Percentiles rank a stretch among this genome's conserved stretches.
Evolutionary conservation across 1,284 basidiomycete genomes (phyloP).

Genomic region (Leccinum insolens): DNA sequence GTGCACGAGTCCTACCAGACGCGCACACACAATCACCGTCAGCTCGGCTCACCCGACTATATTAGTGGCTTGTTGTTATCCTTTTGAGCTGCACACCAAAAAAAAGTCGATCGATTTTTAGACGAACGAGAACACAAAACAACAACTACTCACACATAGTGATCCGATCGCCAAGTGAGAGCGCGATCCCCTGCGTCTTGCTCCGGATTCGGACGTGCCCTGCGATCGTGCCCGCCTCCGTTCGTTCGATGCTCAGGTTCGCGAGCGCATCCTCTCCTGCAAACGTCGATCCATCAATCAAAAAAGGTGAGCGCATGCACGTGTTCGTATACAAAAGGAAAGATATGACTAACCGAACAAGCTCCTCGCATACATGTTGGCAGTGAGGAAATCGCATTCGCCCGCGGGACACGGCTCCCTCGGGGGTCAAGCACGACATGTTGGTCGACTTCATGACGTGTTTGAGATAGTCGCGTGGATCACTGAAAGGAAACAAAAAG

Average conservation of each 20-base stretch:
- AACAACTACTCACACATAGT: constrained; percentile 67
- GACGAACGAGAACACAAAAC: not conserved
- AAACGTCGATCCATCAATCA: not conserved
- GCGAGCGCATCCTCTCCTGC: constrained; percentile 95
- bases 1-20: not conserved
- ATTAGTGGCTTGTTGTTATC: not conserved
- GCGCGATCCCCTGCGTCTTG: constrained; percentile 94
- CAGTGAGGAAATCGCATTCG: constrained; percentile 83
- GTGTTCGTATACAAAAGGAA: not conserved
- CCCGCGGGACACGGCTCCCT: constrained; percentile 72
- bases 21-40: not conserved
- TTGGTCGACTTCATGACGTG: constrained; percentile 86
- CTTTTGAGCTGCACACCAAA: not conserved
- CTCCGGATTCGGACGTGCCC: constrained; percentile 93
- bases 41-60: not conserved
- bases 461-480: constrained; percentile 74
- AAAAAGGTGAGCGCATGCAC: not conserved
- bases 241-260: constrained; percentile 93
- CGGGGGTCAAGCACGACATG: constrained; percentile 86
- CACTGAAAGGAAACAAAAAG: constrained; percentile 37
- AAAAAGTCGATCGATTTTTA: not conserved
- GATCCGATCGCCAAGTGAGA: constrained; percentile 91
- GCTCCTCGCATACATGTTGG: constrained; percentile 81
- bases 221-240: constrained; percentile 79
- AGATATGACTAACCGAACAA: constrained; percentile 61